Base-by-base conservation (phyloP, 2,329 filamentous ascomycete species). In the Colletotrichum caudatum region DNA sequence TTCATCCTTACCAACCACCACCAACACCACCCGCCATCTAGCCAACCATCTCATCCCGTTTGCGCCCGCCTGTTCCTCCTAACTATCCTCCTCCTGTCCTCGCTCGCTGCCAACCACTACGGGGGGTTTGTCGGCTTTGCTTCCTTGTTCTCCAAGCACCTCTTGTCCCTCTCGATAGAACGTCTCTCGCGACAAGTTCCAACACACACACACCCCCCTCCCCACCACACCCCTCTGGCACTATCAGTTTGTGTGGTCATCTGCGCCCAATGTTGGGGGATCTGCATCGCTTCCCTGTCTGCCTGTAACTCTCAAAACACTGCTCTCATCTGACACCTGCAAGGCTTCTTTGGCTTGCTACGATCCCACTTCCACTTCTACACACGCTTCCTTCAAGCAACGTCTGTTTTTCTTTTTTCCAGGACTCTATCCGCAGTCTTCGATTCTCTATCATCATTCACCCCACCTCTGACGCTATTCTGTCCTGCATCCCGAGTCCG, bases 51-150 rank as follows among this genome's bases (percentile, higher is more conserved):
- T 33, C 37, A 20, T 48, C 46, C 54, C 39, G 20, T 46, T 60
- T 59, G 54, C 65, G 65, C 66, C 69, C 69, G 60, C 54, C 54
- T 64, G 65, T 69, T 64, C 69, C 61, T 72, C 60, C 59, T 63
- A 69, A 44, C 69, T 65, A 37, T 64, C 69, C 69, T 56, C 46
- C 54, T 50, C 53, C 12, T 59, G 54, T 41, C 53, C 8, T 69
- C 60, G 59, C 59, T 56, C 48, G 18, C 46, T 41, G 18, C 46
- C 59, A 51, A 63, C 35, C 35, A 58, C 37, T n/a, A 41, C 56
- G n/a, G 56, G 37, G 18, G 41, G 63, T 29, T 29, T 29, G 62
- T 23, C 67, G 9, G n/a, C 48, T 35, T 61, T 60, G 48, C 50
- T 51, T 51, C 57, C 57, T 39, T 41, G 37, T 44, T 50, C 48